phyloP scores from a whole-genome alignment of 441 rosid genomes.

The Bocquillonia castaneifolia region DNA sequence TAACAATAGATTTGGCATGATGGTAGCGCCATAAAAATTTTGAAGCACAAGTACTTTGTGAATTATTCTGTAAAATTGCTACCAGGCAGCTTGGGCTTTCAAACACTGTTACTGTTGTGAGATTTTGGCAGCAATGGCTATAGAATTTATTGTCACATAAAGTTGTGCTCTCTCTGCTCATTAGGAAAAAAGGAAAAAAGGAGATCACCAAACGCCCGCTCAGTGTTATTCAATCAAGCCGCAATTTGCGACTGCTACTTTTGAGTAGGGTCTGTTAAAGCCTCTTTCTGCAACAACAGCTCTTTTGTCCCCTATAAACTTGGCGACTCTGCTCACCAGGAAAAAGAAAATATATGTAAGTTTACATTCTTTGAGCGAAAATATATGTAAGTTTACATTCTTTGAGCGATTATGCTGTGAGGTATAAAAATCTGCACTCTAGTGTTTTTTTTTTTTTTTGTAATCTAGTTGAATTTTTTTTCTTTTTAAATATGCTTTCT shows the following conservation, averaged over 20 bases:
- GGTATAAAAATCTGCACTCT: no score
- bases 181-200: not conserved
- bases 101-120: not conserved
- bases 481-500: no score
- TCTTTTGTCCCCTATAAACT: slow-evolving; percentile 77
- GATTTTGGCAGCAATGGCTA: slow-evolving; percentile 17
- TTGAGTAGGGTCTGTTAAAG: slow-evolving; percentile 81
- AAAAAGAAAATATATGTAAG: not conserved
- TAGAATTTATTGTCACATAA: slow-evolving; percentile 10
- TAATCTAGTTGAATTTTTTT: no score
- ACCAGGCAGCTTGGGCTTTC: not conserved
- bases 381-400: not conserved
- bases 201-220: slow-evolving; percentile 3
- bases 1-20: not conserved
- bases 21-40: not conserved
- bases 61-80: slow-evolving; percentile 5
- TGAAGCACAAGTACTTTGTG: not conserved
- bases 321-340: slow-evolving; percentile 59
- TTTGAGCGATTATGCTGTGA: not conserved
- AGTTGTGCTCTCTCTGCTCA: slow-evolving; percentile 12
- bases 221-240: slow-evolving; percentile 45
- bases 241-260: slow-evolving; percentile 63
- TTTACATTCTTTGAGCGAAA: not conserved
- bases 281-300: slow-evolving; percentile 90
- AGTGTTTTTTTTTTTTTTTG: no score